phyloP scores from a whole-genome alignment of 495 filamentous ascomycete species.

The Neurospora sublineolata region DNA sequence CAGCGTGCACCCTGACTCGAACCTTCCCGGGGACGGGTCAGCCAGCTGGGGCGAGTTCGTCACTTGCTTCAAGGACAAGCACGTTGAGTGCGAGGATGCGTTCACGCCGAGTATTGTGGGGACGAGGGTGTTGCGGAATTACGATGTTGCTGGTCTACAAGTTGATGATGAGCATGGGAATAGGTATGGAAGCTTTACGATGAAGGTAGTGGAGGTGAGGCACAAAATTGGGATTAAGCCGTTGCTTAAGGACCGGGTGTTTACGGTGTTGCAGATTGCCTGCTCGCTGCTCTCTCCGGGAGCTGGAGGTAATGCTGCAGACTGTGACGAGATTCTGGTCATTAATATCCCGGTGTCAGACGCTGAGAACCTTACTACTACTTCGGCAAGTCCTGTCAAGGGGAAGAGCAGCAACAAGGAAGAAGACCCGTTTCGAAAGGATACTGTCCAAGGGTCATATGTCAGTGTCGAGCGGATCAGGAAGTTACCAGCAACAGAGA shows the following conservation, averaged over 20 bases:
- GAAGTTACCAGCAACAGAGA: constrained; percentile 10
- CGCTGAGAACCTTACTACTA: constrained; percentile 14
- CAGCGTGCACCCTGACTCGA: constrained; percentile 47
- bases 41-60: constrained; percentile 58
- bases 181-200: constrained; percentile 38
- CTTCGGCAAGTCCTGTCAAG: constrained; percentile 21
- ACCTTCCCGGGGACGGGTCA: constrained; percentile 35
- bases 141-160: constrained; percentile 15
- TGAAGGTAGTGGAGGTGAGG: constrained; percentile 40
- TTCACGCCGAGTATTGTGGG: constrained; percentile 62
- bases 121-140: constrained; percentile 44
- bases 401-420: constrained; percentile 13
- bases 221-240: constrained; percentile 35
- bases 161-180: constrained; percentile 18
- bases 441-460: constrained; percentile 43
- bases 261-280: constrained; percentile 40
- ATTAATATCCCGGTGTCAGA: constrained; percentile 43
- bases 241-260: constrained; percentile 42
- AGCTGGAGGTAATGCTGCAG: background rate
- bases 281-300: constrained; percentile 3
- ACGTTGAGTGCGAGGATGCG: constrained; percentile 55
- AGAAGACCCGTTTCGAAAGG: constrained; percentile 7
- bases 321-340: constrained; percentile 36
- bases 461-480: constrained; percentile 50
- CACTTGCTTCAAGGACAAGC: constrained; percentile 44